Evolutionary conservation across 179 eudicot genomes (phyloP).

Genomic region (Drosera spatulata): DNA sequence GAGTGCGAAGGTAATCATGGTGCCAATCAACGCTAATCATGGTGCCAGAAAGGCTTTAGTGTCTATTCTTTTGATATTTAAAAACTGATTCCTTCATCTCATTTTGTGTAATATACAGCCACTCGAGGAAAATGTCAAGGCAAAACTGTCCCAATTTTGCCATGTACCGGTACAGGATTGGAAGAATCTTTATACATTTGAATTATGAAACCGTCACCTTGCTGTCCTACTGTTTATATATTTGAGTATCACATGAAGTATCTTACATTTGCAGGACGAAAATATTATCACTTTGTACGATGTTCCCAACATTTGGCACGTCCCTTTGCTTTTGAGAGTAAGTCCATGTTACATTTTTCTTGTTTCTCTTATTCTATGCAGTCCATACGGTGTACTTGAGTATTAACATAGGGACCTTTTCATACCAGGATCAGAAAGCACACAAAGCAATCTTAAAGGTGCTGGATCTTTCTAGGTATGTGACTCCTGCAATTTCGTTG

Average conservation of each 20-base stretch:
- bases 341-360: conserved; percentile 8
- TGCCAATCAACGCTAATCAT: background rate
- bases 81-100: background rate
- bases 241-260: background rate
- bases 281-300: conserved; percentile 75
- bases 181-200: background rate
- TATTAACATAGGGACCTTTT: background rate
- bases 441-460: conserved; percentile 86
- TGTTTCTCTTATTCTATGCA: conserved; percentile 1
- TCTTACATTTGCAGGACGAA: conserved; percentile 33
- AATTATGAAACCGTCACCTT: background rate
- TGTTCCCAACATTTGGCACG: conserved; percentile 95
- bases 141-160: conserved; percentile 84
- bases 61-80: background rate
- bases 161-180: conserved; percentile 66
- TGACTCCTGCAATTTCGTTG: conserved; percentile 9
- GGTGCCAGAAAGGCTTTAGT: background rate
- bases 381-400: background rate
- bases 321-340: conserved; percentile 88
- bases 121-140: conserved; percentile 70
- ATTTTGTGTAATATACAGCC: conserved; percentile 19
- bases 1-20: conserved; percentile 19
- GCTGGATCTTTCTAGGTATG: conserved; percentile 71
- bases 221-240: background rate
- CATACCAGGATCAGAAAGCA: conserved; percentile 75